Evolutionary conservation across 2,329 filamentous ascomycete species (phyloP).

Genomic region (Exophiala xenobiotica): DNA sequence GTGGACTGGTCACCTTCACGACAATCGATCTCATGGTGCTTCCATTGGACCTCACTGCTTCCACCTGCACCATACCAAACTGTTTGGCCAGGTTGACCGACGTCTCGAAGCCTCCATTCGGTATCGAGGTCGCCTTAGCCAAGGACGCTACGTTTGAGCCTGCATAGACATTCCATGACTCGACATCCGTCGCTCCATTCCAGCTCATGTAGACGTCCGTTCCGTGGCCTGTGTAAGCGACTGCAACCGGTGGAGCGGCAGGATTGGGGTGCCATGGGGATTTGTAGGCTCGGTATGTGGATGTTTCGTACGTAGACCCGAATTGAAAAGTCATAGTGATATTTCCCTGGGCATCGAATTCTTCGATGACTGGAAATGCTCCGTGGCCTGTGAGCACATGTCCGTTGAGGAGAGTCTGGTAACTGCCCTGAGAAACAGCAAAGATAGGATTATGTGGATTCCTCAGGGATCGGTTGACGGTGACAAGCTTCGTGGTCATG

Average conservation of each 20-base stretch:
- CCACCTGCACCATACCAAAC: neutral
- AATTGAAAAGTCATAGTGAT: neutral
- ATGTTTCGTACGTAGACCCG: neutral
- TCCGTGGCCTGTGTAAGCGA: neutral
- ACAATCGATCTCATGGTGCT: neutral
- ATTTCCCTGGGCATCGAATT: neutral
- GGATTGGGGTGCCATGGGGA: neutral
- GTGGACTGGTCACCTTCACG: neutral
- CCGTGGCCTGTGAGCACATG: neutral
- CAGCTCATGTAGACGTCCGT: neutral
- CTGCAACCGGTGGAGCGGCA: neutral
- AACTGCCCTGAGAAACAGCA: neutral
- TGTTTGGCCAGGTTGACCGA: neutral
- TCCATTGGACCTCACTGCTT: neutral
- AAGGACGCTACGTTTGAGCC: neutral
- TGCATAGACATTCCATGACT: neutral
- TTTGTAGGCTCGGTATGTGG: neutral
- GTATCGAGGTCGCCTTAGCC: neutral
- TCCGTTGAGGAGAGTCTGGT: neutral
- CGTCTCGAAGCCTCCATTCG: neutral
- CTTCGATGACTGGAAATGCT: neutral
- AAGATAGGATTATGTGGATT: neutral
- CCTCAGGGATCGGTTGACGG: neutral
- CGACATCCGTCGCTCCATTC: neutral
- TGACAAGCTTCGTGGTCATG: neutral